These are phyloP conservation scores for Linanthus parryae DNA, from an alignment of 148 eudicot species.

Conservation along the genomic window DNA sequence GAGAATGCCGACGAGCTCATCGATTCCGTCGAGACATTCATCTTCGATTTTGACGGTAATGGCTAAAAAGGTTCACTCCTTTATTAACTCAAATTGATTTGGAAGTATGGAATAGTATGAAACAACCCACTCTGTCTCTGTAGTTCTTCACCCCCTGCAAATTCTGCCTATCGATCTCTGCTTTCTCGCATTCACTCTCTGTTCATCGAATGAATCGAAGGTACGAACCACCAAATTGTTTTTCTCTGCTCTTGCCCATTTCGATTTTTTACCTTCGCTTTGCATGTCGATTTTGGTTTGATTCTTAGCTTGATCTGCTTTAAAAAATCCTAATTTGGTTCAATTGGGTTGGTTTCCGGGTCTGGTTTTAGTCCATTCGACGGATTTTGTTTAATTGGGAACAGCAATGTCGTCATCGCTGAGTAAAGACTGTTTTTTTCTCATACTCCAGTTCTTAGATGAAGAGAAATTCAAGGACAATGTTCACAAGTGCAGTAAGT, in stretches of 20 bases:
- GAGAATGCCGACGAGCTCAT: too few relatives aligned
- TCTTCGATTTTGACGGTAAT: too few relatives aligned
- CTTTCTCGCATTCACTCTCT: slow-evolving; percentile 6
- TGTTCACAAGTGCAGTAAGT: slow-evolving; percentile 33
- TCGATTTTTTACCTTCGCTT: too few relatives aligned
- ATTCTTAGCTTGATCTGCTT: too few relatives aligned
- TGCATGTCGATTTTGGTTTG: too few relatives aligned
- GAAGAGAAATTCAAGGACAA: slow-evolving; percentile 44
- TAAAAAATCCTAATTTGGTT: slow-evolving; percentile 23
- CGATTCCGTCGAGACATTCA: too few relatives aligned
- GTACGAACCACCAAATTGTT: too few relatives aligned
- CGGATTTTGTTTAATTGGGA: neutral
- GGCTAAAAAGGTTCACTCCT: too few relatives aligned
- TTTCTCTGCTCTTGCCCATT: too few relatives aligned
- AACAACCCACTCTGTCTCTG: neutral
- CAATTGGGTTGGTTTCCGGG: neutral
- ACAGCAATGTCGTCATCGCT: slow-evolving; percentile 36
- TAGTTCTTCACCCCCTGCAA: slow-evolving; percentile 8
- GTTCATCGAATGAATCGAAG: neutral
- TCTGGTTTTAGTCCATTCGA: slow-evolving; percentile 1
- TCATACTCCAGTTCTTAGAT: slow-evolving; percentile 49
- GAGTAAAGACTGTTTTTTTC: slow-evolving; percentile 37
- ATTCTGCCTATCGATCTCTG: slow-evolving; percentile 1
- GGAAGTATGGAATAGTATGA: too few relatives aligned
- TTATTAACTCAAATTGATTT: too few relatives aligned